phyloP scores from a whole-genome alignment of 2,329 filamentous ascomycete species.

The Berkeleyomyces rouxiae region DNA sequence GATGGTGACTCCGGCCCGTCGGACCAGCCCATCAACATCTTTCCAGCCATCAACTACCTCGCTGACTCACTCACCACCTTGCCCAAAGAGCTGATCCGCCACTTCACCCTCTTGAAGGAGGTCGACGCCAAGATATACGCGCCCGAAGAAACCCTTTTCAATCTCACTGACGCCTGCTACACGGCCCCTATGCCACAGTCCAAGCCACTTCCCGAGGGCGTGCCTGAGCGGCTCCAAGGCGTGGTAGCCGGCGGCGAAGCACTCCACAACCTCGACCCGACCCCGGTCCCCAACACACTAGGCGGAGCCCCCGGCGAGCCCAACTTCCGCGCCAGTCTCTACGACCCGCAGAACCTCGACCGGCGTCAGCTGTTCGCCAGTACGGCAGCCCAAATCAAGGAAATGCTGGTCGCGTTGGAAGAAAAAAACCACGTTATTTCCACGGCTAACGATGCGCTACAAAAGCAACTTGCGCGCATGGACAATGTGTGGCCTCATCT shows the following conservation, averaged over 20 bases:
- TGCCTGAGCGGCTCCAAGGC: background rate
- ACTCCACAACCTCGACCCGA: conserved; percentile 6
- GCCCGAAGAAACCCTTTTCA: conserved; percentile 66
- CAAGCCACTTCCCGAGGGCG: conserved; percentile 1
- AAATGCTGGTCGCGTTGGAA: conserved; percentile 79
- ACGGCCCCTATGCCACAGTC: conserved; percentile 22
- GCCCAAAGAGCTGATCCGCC: conserved; percentile 84
- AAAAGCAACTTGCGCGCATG: conserved; percentile 68
- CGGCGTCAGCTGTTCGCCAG: conserved; percentile 63
- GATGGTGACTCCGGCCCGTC: conserved; percentile 26
- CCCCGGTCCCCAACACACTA: conserved; percentile 26
- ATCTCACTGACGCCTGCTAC: conserved; percentile 51
- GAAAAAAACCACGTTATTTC: conserved; percentile 96
- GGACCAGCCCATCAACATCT: conserved; percentile 48
- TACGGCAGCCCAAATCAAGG: conserved; percentile 59
- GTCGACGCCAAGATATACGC: conserved; percentile 93
- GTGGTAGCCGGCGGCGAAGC: conserved; percentile 11
- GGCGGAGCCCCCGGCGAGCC: conserved; percentile 23
- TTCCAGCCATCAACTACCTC: conserved; percentile 56
- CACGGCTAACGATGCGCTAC: conserved; percentile 77
- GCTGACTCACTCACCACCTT: conserved; percentile 83
- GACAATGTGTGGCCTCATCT: conserved; percentile 78
- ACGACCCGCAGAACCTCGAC: conserved; percentile 24
- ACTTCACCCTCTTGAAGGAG: conserved; percentile 91
- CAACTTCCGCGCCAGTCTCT: background rate